A percentile compares a stretch with the other conserved stretches of the same genome.
Conservation (phyloP, 2,329 filamentous ascomycete species). For the Sporothrix humicola region DNA sequence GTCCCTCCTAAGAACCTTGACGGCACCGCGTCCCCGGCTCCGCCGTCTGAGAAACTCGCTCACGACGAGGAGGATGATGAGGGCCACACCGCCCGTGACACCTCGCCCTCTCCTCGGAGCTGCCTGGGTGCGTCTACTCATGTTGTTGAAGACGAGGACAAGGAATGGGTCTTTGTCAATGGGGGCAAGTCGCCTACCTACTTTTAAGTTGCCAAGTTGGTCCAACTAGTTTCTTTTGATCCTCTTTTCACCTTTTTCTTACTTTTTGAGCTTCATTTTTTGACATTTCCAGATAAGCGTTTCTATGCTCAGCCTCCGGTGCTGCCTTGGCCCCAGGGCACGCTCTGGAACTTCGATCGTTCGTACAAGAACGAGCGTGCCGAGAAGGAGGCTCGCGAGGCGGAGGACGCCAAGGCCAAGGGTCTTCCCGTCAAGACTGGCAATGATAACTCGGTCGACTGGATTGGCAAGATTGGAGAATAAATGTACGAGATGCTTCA, state of each 20-base stretch:
- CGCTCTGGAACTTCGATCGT: neutral
- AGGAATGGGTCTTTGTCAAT: neutral
- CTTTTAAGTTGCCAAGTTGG: too few relatives aligned
- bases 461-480: neutral
- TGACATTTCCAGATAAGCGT: neutral
- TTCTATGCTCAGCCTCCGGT: neutral
- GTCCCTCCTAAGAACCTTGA: too few relatives aligned
- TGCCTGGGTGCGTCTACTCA: neutral
- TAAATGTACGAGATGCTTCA: neutral
- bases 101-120: neutral
- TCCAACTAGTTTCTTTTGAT: too few relatives aligned
- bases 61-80: neutral
- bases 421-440: too few relatives aligned
- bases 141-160: neutral
- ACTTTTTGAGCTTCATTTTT: neutral
- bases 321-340: slow-evolving; percentile 17
- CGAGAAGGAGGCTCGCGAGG: neutral
- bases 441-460: neutral
- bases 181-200: slow-evolving; percentile 4
- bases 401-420: neutral
- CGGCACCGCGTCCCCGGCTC: too few relatives aligned
- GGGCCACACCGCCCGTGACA: neutral
- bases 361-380: slow-evolving; percentile 2
- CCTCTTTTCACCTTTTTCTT: neutral
- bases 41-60: neutral